Percentiles rank a stretch among this genome's conserved stretches.
These are phyloP conservation scores for Starmerella apis DNA, from an alignment of 805 yeast species.

Conservation along the genomic window DNA sequence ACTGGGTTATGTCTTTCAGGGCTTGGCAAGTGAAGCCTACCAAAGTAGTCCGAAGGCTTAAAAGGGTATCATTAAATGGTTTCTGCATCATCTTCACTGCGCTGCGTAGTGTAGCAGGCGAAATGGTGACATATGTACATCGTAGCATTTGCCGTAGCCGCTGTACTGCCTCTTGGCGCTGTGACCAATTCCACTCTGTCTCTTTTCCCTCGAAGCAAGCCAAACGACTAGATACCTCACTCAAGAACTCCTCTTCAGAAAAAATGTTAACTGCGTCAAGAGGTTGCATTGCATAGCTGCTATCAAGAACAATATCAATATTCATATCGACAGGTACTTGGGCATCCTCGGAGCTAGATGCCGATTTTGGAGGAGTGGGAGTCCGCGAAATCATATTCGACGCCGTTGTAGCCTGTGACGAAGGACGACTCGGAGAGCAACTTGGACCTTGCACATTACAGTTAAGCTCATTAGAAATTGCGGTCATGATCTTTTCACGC, in stretches of 20 bases:
- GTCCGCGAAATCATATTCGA: neutral
- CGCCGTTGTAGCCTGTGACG: neutral
- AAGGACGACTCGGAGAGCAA: neutral
- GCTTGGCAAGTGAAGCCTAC: constrained; percentile 66
- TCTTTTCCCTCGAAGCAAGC: constrained; percentile 56
- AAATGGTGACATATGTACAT: constrained; percentile 40
- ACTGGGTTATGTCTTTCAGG: constrained; percentile 46
- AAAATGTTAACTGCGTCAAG: constrained; percentile 29
- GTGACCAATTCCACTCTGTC: constrained; percentile 78
- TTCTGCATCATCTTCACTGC: constrained; percentile 41
- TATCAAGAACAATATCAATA: constrained; percentile 7
- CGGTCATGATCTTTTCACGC: constrained; percentile 3
- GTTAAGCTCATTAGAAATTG: constrained; percentile 3
- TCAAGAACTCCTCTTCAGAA: constrained; percentile 29
- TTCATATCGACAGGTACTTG: neutral
- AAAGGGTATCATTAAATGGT: constrained; percentile 52
- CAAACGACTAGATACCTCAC: constrained; percentile 25
- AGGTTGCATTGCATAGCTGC: constrained; percentile 34
- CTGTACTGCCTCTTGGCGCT: constrained; percentile 52
- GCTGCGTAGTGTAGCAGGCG: constrained; percentile 23
- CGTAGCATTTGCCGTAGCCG: constrained; percentile 50
- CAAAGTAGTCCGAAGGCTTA: constrained; percentile 75
- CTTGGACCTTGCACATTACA: neutral
- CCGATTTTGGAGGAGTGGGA: neutral
- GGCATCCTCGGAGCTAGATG: neutral